Percentiles rank a stretch among this genome's conserved stretches.
Evolutionary conservation across 2,329 filamentous ascomycete species (phyloP).

Genomic region (Emericellopsis cladophorae): DNA sequence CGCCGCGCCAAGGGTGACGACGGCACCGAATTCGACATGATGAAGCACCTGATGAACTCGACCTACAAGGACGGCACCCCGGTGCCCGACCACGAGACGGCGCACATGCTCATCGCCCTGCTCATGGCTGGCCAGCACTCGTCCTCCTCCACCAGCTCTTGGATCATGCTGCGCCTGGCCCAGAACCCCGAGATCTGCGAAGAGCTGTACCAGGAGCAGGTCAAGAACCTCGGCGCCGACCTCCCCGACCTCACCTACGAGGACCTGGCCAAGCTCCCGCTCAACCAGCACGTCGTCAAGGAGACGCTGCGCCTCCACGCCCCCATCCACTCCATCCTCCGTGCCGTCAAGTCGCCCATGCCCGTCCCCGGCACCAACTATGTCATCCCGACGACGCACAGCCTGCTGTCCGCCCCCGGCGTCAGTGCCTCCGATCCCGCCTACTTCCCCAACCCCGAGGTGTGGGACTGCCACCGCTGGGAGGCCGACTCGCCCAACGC

Average conservation of each 20-base stretch:
- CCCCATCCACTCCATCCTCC: constrained; percentile 90
- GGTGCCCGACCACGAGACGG: constrained; percentile 74
- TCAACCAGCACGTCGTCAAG: constrained; percentile 78
- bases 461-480: constrained; percentile 92
- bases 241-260: constrained; percentile 68
- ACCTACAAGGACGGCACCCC: constrained; percentile 70
- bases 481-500: constrained; percentile 49
- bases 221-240: constrained; percentile 57
- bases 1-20: constrained; percentile 42
- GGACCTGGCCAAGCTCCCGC: constrained; percentile 61
- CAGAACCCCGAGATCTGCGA: constrained; percentile 66
- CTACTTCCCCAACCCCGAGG: constrained; percentile 70
- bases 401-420: constrained; percentile 73
- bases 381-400: constrained; percentile 68
- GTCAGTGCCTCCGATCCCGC: constrained; percentile 59
- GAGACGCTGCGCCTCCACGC: constrained; percentile 86
- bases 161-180: constrained; percentile 75
- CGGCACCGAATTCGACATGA: constrained; percentile 58
- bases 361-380: constrained; percentile 71
- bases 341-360: constrained; percentile 82
- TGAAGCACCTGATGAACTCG: constrained; percentile 80
- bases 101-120: constrained; percentile 88
- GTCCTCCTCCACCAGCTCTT: constrained; percentile 70
- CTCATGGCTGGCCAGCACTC: constrained; percentile 90
- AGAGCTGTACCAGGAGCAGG: constrained; percentile 74